Evolutionary conservation across 441 rosid species (phyloP).

Genomic region (Pelargonium cotyledonis): DNA sequence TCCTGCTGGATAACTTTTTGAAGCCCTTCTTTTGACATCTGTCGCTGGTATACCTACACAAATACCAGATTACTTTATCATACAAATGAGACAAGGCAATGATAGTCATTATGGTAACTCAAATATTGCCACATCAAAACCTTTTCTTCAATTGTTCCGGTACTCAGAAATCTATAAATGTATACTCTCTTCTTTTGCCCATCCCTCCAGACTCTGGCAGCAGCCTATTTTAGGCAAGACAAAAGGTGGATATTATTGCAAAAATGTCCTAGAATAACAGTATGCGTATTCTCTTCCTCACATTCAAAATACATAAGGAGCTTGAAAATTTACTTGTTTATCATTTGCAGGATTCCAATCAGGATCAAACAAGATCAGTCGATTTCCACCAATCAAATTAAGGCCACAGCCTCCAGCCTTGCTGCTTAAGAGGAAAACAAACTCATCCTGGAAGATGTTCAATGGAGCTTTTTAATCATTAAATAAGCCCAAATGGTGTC

Average conservation of each 20-base stretch:
- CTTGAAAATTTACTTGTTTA: conserved; percentile 64
- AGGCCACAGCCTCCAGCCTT: conserved; percentile 99
- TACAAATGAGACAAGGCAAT: background rate
- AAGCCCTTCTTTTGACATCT: conserved; percentile 99
- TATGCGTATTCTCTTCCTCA: conserved; percentile 10
- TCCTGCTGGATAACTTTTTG: conserved; percentile 87
- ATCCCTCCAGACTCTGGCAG: conserved; percentile 99
- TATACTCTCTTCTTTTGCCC: conserved; percentile 98
- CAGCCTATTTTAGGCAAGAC: conserved; percentile 55
- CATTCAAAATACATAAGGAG: conserved; percentile 7
- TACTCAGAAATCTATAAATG: conserved; percentile 87
- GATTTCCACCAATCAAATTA: conserved; percentile 89
- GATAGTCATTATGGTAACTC: conserved; percentile 13
- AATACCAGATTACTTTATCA: conserved; percentile 17
- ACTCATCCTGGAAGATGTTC: conserved; percentile 67
- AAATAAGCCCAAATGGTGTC: conserved; percentile 19
- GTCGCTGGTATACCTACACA: conserved; percentile 92
- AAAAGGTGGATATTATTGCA: conserved; percentile 20
- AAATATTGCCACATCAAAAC: conserved; percentile 32
- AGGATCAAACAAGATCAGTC: conserved; percentile 93
- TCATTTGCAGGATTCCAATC: conserved; percentile 99
- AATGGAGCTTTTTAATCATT: conserved; percentile 14
- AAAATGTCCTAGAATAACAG: conserved; percentile 19
- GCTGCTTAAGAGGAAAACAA: conserved; percentile 93
- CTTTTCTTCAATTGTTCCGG: conserved; percentile 99